These are phyloP conservation scores for Euphorbia peplus DNA, from an alignment of 345 rosid genomes.

Conservation along the genomic window DNA sequence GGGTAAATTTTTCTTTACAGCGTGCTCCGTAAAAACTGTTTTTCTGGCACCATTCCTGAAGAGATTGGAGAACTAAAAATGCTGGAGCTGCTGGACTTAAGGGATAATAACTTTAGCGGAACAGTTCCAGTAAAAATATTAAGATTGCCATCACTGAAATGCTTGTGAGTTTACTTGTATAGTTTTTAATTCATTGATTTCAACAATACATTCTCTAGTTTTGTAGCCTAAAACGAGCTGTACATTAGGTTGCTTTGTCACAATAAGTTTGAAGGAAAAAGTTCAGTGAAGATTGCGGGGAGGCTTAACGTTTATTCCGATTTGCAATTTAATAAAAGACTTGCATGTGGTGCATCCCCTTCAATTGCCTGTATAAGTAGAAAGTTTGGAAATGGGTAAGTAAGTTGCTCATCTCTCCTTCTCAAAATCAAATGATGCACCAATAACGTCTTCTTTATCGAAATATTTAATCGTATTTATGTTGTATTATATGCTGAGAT, in stretches of 20 bases:
- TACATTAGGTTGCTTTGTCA: constrained; percentile 62
- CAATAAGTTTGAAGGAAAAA: constrained; percentile 58
- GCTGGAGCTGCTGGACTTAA: constrained; percentile 63
- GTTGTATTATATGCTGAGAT: constrained; percentile 21
- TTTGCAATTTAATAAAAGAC: constrained; percentile 52
- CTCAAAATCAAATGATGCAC: constrained; percentile 18
- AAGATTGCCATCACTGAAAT: constrained; percentile 43
- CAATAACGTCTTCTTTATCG: too few relatives aligned
- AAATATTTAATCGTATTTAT: neutral
- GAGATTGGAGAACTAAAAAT: constrained; percentile 56
- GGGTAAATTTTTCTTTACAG: constrained; percentile 41
- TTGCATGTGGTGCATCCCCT: constrained; percentile 24
- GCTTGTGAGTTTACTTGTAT: constrained; percentile 53
- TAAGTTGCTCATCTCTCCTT: neutral
- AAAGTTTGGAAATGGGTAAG: constrained; percentile 72
- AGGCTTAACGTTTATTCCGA: constrained; percentile 51
- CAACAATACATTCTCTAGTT: constrained; percentile 1
- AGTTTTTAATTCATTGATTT: neutral
- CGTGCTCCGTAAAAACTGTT: constrained; percentile 45
- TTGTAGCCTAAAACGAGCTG: constrained; percentile 12
- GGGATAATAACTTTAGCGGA: constrained; percentile 67
- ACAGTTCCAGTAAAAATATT: constrained; percentile 57
- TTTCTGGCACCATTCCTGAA: constrained; percentile 63
- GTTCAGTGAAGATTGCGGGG: constrained; percentile 44
- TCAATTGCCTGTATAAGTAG: constrained; percentile 41